Conservation (phyloP, 2,329 filamentous ascomycete species). For the Diaporthe nobilis region DNA sequence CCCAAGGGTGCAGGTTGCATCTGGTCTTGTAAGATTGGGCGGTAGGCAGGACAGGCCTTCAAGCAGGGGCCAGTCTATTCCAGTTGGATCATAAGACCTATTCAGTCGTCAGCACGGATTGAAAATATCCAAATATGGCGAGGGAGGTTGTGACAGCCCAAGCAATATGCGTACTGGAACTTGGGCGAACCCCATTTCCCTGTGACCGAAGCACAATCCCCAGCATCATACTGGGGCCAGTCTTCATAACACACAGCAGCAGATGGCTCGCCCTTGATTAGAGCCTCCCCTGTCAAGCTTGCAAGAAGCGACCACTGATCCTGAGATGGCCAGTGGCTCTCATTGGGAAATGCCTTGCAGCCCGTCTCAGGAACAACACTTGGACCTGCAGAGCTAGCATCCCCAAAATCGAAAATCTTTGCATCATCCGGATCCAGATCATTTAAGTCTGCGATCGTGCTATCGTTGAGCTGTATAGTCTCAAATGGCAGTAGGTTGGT, state of each 20-base stretch:
- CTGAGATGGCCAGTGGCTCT: conserved; percentile 65
- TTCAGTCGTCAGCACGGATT: neutral
- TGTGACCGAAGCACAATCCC: conserved; percentile 56
- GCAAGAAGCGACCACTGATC: conserved; percentile 66
- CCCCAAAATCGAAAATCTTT: conserved; percentile 10
- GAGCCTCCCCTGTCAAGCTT: conserved; percentile 61
- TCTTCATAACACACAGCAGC: conserved; percentile 66
- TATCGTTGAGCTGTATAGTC: conserved; percentile 24
- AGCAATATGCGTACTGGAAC: conserved; percentile 49
- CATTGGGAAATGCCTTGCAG: conserved; percentile 57
- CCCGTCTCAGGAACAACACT: neutral
- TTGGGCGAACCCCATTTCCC: conserved; percentile 52
- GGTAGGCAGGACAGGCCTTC: conserved; percentile 52
- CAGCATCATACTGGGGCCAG: conserved; percentile 57
- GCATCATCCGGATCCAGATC: conserved; percentile 11
- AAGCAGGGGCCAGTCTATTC: conserved; percentile 23
- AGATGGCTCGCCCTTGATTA: conserved; percentile 67
- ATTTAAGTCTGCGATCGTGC: neutral
- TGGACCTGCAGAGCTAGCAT: neutral
- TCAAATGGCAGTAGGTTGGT: neutral
- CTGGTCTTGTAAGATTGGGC: conserved; percentile 39
- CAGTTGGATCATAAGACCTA: conserved; percentile 21
- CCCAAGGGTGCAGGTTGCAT: conserved; percentile 54
- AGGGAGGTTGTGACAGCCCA: neutral
- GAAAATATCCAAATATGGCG: too few species aligned